Evolutionary conservation across 2,329 filamentous ascomycete species (phyloP).

Genomic region (Hypoxylon sp.): DNA sequence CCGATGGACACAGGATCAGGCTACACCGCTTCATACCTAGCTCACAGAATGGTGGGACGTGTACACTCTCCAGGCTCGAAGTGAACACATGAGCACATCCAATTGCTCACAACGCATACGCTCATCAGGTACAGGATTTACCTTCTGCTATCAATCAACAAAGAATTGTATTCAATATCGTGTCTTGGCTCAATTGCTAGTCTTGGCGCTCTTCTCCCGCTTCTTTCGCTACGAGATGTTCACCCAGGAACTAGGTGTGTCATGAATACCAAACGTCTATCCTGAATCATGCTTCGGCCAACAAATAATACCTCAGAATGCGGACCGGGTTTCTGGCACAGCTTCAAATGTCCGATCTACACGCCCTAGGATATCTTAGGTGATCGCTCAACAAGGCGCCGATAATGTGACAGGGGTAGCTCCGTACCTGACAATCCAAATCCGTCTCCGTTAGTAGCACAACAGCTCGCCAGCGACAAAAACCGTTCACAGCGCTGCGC

Average conservation of each 20-base stretch:
- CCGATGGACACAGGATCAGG: neutral
- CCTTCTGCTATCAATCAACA: neutral
- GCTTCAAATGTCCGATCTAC: slow-evolving; percentile 32
- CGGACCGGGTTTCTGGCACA: slow-evolving; percentile 6
- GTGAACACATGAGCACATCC: neutral
- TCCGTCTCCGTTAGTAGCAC: slow-evolving; percentile 31
- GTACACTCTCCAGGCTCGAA: neutral
- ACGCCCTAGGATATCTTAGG: slow-evolving; percentile 16
- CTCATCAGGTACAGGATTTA: neutral
- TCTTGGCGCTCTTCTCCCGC: neutral
- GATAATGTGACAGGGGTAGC: slow-evolving; percentile 30
- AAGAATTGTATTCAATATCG: neutral
- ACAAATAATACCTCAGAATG: neutral
- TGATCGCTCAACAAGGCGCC: slow-evolving; percentile 29
- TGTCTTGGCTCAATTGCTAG: neutral
- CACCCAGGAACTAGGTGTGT: neutral
- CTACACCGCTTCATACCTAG: neutral
- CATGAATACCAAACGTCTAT: neutral
- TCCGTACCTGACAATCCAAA: slow-evolving; percentile 35
- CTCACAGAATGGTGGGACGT: neutral
- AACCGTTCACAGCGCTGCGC: slow-evolving; percentile 39
- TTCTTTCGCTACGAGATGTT: neutral
- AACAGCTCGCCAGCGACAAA: slow-evolving; percentile 38
- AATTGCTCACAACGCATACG: neutral
- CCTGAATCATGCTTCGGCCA: slow-evolving; percentile 9